phyloP scores from a whole-genome alignment of 257 asterid species.

The Marsdenia floribunda region DNA sequence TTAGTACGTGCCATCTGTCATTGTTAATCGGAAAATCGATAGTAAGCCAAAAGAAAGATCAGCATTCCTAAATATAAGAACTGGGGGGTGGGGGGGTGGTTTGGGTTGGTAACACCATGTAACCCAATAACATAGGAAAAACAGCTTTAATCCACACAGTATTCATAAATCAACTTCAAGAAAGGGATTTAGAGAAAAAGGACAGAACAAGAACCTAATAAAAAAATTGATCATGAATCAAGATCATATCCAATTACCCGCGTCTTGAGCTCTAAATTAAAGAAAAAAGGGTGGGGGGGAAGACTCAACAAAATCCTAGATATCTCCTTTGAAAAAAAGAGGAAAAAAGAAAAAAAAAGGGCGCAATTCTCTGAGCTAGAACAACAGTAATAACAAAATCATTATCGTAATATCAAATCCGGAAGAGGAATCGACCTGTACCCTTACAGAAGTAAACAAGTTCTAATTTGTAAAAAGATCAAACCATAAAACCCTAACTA shows the following conservation, averaged over 20 bases:
- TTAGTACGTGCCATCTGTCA: slow-evolving; percentile 68
- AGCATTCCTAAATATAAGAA: not conserved
- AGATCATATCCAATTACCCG: not conserved
- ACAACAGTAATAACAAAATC: not conserved
- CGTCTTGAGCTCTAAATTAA: not conserved
- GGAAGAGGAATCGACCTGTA: not conserved
- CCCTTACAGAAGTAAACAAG: not conserved
- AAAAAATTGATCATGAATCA: not conserved
- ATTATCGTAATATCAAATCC: not conserved
- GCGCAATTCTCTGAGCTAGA: not conserved
- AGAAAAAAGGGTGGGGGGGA: no score
- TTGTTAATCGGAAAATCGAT: not conserved
- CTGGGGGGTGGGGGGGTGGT: not conserved
- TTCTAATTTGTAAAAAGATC: not conserved
- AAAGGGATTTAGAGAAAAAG: not conserved
- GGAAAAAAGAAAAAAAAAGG: not conserved
- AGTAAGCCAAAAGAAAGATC: not conserved
- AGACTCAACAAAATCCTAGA: no score
- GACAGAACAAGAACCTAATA: not conserved
- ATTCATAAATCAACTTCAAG: not conserved
- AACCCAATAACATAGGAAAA: not conserved
- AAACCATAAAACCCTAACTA: not conserved
- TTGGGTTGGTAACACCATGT: not conserved
- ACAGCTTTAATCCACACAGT: not conserved
- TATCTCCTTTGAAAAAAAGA: no score